Base-by-base conservation (phyloP, 495 filamentous ascomycete genomes). In the Neurospora sp. region DNA sequence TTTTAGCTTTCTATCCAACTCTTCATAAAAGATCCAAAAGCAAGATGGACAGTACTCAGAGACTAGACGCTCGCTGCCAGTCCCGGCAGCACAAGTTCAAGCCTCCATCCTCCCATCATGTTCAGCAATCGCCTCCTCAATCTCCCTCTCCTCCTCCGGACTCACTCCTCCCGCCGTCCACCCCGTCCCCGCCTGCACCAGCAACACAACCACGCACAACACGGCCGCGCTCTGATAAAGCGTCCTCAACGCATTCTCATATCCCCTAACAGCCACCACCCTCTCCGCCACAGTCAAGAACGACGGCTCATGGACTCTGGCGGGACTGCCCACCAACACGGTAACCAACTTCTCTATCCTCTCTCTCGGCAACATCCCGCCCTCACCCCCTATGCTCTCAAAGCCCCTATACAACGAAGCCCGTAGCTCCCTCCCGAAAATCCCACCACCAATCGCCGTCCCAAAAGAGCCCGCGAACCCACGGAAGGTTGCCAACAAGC, bases 401-500 rank as follows among this genome's bases (percentile, higher is more conserved):
- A 94, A 93, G 0, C 91, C 90, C 1, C 79, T 77, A 41, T 86
- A 84, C 1, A 95, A 81, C 1, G 83, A 79, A 1, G 69, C 76
- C n/a, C 87, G 84, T 53, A 94, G 77, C 8, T 87, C 82, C 3
- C 92, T 86, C 11, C 84, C 82, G 77, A 94, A 95, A 40, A 93
- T 83, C 0, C 92, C 92, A 1, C 92, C 92, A 8, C 92, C 92
- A 22, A 93, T 90, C 0, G 91, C 89, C 16, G 89, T 90, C 1
- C 92, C 92, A 74, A 94, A 94, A 72, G 86, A 89, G 3, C 90
- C 92, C 1, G 91, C 91, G 73, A 93, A 91, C 10, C 91, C 91
- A 0, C 92, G 83, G 75, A 92, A 92, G 5, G 91, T 94, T 8
- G 90, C 86, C 0, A 94, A 74, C 37, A 95, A 79, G 3, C 90